These are phyloP conservation scores for Solanum chmielewskii DNA, from an alignment of 257 asterid species.

Conservation along the genomic window DNA sequence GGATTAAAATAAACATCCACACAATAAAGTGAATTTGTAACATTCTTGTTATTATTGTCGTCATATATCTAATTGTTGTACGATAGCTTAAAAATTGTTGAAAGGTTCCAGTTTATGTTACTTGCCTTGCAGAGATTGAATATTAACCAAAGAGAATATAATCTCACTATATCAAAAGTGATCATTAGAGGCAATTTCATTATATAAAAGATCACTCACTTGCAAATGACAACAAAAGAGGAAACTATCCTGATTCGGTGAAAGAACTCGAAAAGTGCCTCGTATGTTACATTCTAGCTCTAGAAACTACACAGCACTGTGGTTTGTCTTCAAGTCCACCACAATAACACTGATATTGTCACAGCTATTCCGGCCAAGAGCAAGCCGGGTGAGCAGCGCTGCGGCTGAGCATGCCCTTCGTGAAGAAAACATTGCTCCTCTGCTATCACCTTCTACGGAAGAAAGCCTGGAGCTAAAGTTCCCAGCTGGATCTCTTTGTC, in stretches of 20 bases:
- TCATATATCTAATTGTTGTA: too few relatives aligned
- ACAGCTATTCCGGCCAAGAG: constrained; percentile 1
- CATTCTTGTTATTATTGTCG: too few relatives aligned
- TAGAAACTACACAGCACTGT: neutral
- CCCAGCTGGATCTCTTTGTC: neutral
- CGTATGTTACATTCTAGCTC: neutral
- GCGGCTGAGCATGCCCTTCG: constrained; percentile 10
- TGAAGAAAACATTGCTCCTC: neutral
- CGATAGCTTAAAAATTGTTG: neutral
- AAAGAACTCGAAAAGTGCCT: neutral
- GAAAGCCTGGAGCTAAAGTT: neutral
- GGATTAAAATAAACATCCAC: too few relatives aligned
- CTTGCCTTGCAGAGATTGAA: neutral
- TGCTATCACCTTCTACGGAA: neutral
- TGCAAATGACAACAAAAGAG: neutral
- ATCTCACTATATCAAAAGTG: too few relatives aligned
- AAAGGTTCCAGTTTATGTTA: neutral
- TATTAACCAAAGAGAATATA: neutral
- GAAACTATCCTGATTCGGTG: neutral
- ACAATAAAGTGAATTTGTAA: too few relatives aligned
- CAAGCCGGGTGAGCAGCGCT: neutral
- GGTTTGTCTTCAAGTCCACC: constrained; percentile 3
- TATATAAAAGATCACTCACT: neutral
- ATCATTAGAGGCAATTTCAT: neutral
- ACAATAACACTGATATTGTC: constrained; percentile 7